Base-by-base conservation (phyloP, 2,329 filamentous ascomycete species). In the Sporothrix pallida region DNA sequence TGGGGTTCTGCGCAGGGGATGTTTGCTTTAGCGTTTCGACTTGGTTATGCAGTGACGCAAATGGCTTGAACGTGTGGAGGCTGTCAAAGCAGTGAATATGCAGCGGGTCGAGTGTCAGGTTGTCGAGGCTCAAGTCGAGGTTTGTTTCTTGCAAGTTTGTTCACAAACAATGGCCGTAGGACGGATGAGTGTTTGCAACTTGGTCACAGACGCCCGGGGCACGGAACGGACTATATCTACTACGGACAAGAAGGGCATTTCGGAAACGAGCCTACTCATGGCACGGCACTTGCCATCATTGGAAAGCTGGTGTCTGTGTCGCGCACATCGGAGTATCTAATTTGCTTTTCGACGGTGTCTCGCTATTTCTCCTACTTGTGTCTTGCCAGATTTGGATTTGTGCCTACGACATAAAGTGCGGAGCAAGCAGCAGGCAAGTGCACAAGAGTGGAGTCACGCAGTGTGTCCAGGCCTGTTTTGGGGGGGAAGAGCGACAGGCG, bases 351-450 rank as follows among this genome's bases (percentile, higher is more conserved):
- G 17, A 54, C 17, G 3, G 10, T 56, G 15, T 54, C 13, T 37
- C 20, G 23, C 42, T 31, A 17, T 42, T 23, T 68, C 63, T 31
- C 48, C 9, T n/a, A n/a, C n/a, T 44, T 37, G 17, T 44, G 37
- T 42, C 58, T 20, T 67, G 62, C 13, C 42, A 63, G 23, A 48
- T 23, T 48, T 48, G 42, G 62, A n/a, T 65, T 65, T 26, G 62
- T 26, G 46, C 46, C 63, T 69, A 52, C 65, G 65, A 70, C 67
- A 26, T 56, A 70, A 37, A 70, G 67, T 70, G 67, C 67, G 67
- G 67, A 70, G 67, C 44, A 68, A 31, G 63, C 65, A 68, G 65
- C 46, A 52, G 65, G 63, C 63, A 52, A 46, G n/a, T 65, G 60
- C 60, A 23, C 60, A 44, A 20, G 23, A 67, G 67, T 54, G 67